phyloP scores from a whole-genome alignment of 352 stramenopile genomes.

The Globisporangium sylvaticum region DNA sequence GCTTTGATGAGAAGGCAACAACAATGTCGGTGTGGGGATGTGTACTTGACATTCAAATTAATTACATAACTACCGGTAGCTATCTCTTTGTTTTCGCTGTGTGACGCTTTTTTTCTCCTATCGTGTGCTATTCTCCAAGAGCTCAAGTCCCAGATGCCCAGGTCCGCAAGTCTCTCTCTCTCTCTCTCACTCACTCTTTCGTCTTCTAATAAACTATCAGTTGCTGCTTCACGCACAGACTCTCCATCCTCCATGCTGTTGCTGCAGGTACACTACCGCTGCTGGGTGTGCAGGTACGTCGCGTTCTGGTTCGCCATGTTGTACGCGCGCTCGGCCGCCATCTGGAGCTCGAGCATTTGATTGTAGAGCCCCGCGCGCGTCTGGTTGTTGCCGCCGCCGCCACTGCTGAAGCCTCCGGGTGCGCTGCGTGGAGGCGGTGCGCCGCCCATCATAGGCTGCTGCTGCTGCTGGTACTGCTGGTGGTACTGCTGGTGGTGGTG shows the following conservation, averaged over 20 bases:
- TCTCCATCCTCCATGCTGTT: background rate
- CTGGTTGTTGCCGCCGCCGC: constrained; percentile 13
- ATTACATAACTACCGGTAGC: background rate
- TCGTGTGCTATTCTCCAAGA: background rate
- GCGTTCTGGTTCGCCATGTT: constrained; percentile 74
- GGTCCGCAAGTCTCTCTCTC: background rate
- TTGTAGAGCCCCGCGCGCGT: constrained; percentile 60
- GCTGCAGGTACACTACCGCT: constrained; percentile 9
- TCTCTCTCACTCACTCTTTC: background rate
- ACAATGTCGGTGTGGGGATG: background rate
- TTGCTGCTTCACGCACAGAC: background rate
- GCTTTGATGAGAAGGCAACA: no score
- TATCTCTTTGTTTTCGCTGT: no score
- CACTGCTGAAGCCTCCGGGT: background rate
- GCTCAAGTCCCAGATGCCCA: background rate
- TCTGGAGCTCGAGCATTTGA: constrained; percentile 73
- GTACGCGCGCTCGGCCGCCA: constrained; percentile 61
- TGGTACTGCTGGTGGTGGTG: constrained; percentile 20
- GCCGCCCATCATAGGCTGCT: constrained; percentile 8
- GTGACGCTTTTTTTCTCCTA: background rate
- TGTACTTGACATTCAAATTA: background rate
- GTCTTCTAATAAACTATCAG: background rate
- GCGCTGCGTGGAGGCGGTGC: background rate
- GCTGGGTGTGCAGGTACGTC: constrained; percentile 38
- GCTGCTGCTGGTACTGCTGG: constrained; percentile 27